Conservation (phyloP, 257 asterid species). For the Ocimum tenuiflorum region DNA sequence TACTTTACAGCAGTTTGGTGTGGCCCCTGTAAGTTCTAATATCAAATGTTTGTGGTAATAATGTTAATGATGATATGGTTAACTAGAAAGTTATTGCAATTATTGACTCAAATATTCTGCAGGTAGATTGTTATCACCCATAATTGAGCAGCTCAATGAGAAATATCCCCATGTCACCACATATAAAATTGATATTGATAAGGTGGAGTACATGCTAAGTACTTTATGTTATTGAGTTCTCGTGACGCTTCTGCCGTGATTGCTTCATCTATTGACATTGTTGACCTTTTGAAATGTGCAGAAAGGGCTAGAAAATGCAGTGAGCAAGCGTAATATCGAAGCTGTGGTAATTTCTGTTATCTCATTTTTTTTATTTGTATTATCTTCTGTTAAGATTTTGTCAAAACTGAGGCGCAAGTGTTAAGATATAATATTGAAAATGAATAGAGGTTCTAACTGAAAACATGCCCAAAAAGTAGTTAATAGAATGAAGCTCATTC, state of each 20-base stretch:
- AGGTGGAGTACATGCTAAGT: conserved; percentile 35
- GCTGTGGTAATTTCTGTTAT: conserved; percentile 56
- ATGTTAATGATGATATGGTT: neutral
- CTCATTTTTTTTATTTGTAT: neutral
- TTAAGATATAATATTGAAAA: neutral
- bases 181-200: conserved; percentile 81
- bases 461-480: neutral
- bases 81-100: neutral
- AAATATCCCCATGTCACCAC: conserved; percentile 85
- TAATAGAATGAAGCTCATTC: neutral
- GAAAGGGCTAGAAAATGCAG: conserved; percentile 60
- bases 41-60: neutral
- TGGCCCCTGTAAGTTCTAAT: conserved; percentile 76
- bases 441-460: neutral
- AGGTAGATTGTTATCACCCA: conserved; percentile 81
- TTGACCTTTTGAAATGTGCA: conserved; percentile 36
- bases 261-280: conserved; percentile 3
- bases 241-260: neutral
- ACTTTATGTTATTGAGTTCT: conserved; percentile 3
- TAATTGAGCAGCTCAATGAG: conserved; percentile 73
- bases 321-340: conserved; percentile 52
- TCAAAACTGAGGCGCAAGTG: neutral
- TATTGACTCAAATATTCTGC: conserved; percentile 15
- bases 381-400: neutral
- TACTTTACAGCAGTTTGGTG: conserved; percentile 99